These are phyloP conservation scores for Chaetomiaceae sp. DNA, from an alignment of 2,329 filamentous ascomycete species.

Conservation along the genomic window DNA sequence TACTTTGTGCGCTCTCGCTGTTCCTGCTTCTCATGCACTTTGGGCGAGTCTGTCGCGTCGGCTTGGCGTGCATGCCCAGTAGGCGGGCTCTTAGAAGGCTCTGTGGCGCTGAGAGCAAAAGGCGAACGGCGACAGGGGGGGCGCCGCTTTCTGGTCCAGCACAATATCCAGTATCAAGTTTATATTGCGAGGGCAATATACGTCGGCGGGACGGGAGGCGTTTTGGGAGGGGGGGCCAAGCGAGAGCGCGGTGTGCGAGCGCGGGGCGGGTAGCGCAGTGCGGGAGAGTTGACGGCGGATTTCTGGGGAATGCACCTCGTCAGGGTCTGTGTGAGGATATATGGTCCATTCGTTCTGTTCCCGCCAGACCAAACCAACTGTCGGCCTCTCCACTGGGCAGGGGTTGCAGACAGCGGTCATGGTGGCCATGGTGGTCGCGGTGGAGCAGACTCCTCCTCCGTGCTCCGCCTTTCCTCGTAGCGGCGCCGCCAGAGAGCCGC, in stretches of 20 bases:
- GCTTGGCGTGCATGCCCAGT: slow-evolving; percentile 37
- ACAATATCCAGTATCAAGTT: slow-evolving; percentile 38
- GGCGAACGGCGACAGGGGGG: slow-evolving; percentile 33
- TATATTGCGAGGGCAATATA: slow-evolving; percentile 40
- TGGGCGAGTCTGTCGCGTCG: slow-evolving; percentile 29
- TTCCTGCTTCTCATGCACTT: slow-evolving; percentile 26
- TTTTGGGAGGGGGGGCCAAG: slow-evolving; percentile 17
- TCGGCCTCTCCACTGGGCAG: no score
- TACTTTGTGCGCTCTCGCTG: slow-evolving; percentile 24
- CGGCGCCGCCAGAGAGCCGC: slow-evolving; percentile 8
- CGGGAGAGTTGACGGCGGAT: slow-evolving; percentile 15
- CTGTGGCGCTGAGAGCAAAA: slow-evolving; percentile 24
- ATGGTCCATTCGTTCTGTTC: slow-evolving; percentile 20
- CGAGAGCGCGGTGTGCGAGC: slow-evolving; percentile 14
- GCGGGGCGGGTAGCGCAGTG: slow-evolving; percentile 16
- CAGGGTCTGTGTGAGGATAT: slow-evolving; percentile 25
- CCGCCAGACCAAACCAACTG: no score
- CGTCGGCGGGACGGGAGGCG: slow-evolving; percentile 31
- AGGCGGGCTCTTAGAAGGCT: slow-evolving; percentile 29
- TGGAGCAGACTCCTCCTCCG: slow-evolving; percentile 12
- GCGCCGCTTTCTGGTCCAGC: slow-evolving; percentile 29
- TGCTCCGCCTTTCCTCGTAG: slow-evolving; percentile 16
- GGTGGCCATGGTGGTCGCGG: slow-evolving; percentile 16
- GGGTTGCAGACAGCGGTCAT: slow-evolving; percentile 19
- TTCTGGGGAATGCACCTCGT: slow-evolving; percentile 21